Conservation (phyloP, 2,329 filamentous ascomycete species). For the Lasiodiplodia theobromae region DNA sequence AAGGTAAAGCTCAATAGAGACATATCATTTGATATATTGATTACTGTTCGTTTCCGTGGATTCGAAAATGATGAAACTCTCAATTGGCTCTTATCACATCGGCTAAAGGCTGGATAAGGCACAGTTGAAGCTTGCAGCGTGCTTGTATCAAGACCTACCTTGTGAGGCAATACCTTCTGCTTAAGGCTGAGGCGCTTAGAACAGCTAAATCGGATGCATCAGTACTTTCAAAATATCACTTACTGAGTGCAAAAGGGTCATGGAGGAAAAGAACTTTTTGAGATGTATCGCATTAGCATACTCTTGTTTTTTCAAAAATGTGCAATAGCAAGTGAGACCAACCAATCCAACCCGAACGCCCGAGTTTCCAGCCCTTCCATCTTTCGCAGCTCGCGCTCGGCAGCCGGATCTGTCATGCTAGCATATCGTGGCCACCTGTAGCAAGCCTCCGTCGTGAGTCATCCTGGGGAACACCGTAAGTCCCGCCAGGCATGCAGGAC, state of each 20-base stretch:
- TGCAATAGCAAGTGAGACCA: slow-evolving; percentile 22
- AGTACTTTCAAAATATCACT: background rate
- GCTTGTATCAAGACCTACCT: background rate
- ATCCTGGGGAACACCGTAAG: too few species aligned
- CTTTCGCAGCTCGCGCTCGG: background rate
- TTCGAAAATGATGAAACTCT: too few species aligned
- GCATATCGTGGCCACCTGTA: background rate
- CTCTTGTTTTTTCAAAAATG: slow-evolving; percentile 4
- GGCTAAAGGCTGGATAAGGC: background rate
- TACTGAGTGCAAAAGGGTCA: background rate
- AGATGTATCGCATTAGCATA: slow-evolving; percentile 22
- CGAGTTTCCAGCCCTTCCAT: background rate
- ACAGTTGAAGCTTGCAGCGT: background rate
- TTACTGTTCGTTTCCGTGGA: background rate
- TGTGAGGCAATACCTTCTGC: background rate
- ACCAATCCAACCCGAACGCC: slow-evolving; percentile 25
- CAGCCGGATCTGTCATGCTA: background rate
- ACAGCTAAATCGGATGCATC: background rate
- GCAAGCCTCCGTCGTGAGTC: background rate
- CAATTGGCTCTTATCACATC: background rate
- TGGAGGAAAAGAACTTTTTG: background rate
- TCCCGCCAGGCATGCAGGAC: background rate
- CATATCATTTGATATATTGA: background rate
- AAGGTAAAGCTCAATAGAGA: background rate
- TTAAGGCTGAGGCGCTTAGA: background rate